Evolutionary conservation across 2,329 filamentous ascomycete genomes (phyloP).

Genomic region (Apiospora pterosperma): DNA sequence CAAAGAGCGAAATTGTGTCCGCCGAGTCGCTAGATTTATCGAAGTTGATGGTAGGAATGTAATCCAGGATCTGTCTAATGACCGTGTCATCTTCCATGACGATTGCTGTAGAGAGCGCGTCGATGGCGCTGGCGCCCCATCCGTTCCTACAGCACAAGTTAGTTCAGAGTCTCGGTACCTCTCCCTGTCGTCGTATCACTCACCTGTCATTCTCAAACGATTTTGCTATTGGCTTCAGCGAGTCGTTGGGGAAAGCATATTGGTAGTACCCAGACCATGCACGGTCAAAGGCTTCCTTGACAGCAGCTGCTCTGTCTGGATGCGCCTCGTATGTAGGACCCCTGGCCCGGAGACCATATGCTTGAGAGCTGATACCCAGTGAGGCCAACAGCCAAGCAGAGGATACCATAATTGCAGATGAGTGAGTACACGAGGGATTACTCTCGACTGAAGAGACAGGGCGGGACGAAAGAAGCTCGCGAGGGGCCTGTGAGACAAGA

Average conservation of each 20-base stretch:
- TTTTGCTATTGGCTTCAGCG: conserved; percentile 67
- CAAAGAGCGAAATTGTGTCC: conserved; percentile 68
- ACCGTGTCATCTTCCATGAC: conserved; percentile 69
- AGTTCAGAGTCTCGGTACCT: not conserved
- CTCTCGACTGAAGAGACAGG: not conserved
- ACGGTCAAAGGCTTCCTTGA: conserved; percentile 66
- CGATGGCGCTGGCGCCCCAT: conserved; percentile 81
- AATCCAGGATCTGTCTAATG: conserved; percentile 67
- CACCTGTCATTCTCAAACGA: conserved; percentile 67
- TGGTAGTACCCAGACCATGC: conserved; percentile 72
- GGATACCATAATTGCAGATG: conserved; percentile 4
- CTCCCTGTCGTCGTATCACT: conserved; percentile 14
- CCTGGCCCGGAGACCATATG: conserved; percentile 12
- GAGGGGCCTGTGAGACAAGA: not conserved
- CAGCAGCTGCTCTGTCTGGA: conserved; percentile 48
- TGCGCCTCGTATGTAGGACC: conserved; percentile 27
- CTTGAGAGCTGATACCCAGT: not conserved
- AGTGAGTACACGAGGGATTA: not conserved
- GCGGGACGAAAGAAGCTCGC: not conserved
- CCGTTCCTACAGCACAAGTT: conserved; percentile 56
- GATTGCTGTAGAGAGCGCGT: conserved; percentile 75
- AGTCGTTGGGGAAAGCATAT: conserved; percentile 76
- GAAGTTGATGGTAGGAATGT: conserved; percentile 70
- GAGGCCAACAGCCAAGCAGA: conserved; percentile 4
- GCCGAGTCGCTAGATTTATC: conserved; percentile 48